A percentile compares a stretch with the other conserved stretches of the same genome.
phyloP scores from a whole-genome alignment of 176 grass and related monocot species.

The Coix lacrymajobi region DNA sequence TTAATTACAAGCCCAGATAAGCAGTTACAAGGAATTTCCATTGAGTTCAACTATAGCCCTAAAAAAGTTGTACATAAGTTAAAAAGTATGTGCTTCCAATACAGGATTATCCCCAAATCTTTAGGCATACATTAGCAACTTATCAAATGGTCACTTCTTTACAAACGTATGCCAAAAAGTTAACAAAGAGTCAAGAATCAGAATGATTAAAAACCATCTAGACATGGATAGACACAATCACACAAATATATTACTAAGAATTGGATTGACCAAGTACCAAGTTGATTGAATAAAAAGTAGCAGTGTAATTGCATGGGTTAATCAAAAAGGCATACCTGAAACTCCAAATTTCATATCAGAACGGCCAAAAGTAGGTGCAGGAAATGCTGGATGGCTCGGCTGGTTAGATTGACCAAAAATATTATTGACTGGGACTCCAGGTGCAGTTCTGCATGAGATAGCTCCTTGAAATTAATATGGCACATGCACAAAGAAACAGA shows the following conservation, averaged over 20 bases:
- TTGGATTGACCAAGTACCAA: neutral
- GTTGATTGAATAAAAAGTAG: neutral
- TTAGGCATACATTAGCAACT: neutral
- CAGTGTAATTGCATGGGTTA: neutral
- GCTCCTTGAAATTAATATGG: constrained; percentile 9
- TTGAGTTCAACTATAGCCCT: neutral
- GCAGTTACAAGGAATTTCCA: no score
- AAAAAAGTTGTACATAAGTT: neutral
- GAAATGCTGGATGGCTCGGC: constrained; percentile 24
- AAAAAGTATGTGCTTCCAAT: neutral
- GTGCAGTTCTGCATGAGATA: constrained; percentile 36
- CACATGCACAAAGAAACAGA: neutral
- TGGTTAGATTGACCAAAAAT: constrained; percentile 38
- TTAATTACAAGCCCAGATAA: no score
- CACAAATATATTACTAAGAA: neutral
- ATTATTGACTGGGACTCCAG: constrained; percentile 28
- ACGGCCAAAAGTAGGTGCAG: constrained; percentile 32
- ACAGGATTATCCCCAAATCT: neutral
- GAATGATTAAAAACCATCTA: neutral
- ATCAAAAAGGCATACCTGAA: constrained; percentile 25
- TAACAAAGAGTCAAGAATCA: neutral
- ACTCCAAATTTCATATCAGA: constrained; percentile 60
- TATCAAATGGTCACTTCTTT: neutral
- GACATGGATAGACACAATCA: neutral
- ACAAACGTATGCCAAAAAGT: neutral